A percentile compares a stretch with the other conserved stretches of the same genome.
These are phyloP conservation scores for Monilinia fructicola DNA, from an alignment of 2,329 filamentous ascomycete species.

Conservation along the genomic window DNA sequence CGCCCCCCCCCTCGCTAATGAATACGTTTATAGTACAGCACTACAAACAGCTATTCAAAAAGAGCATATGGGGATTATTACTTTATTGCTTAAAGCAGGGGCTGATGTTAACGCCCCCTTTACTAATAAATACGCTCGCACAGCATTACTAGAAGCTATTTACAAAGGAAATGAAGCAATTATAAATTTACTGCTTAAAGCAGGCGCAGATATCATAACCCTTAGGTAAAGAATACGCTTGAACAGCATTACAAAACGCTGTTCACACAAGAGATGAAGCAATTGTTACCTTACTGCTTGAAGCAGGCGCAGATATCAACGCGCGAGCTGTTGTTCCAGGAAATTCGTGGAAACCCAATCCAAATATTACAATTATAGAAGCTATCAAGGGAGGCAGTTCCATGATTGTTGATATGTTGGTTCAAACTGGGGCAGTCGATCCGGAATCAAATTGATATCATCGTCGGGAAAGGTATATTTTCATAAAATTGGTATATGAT, in stretches of 20 bases:
- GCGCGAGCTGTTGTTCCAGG: conserved; percentile 24
- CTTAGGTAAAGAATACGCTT: not conserved
- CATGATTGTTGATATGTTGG: conserved; percentile 19
- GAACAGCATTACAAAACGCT: conserved; percentile 40
- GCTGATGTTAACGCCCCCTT: conserved; percentile 42
- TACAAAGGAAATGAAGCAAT: conserved; percentile 17
- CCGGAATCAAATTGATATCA: not conserved
- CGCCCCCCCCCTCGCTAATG: conserved; percentile 29
- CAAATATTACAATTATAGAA: conserved; percentile 27
- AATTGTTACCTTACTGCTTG: not conserved
- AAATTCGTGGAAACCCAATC: not conserved
- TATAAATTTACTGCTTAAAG: not conserved
- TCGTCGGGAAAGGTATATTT: rapidly evolving
- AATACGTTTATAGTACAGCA: conserved; percentile 30
- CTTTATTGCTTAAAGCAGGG: conserved; percentile 31
- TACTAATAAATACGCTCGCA: conserved; percentile 23
- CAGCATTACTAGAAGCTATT: conserved; percentile 37
- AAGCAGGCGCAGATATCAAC: conserved; percentile 43
- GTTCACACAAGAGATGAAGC: not conserved
- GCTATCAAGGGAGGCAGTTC: conserved; percentile 16
- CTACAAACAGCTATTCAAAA: conserved; percentile 36
- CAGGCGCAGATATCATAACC: conserved; percentile 44
- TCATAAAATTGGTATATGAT: not conserved
- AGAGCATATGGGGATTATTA: not conserved
- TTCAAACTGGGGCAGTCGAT: not conserved